Evolutionary conservation across 805 yeast species (phyloP).

Genomic region (Candida quercuum): DNA sequence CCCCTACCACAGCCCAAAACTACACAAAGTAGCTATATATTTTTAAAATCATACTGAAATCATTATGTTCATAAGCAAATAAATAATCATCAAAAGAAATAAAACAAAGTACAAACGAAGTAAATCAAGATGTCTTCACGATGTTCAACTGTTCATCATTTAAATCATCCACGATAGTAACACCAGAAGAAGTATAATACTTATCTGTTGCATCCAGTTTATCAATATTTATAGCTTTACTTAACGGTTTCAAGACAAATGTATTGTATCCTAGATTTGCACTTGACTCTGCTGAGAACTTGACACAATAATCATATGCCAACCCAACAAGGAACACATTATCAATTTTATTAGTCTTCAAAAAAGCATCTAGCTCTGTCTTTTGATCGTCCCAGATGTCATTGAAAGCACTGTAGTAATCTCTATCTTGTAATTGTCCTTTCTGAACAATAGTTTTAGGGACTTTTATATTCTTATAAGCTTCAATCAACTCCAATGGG

Average conservation of each 20-base stretch:
- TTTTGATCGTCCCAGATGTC: conserved; percentile 72
- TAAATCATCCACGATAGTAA: conserved; percentile 21
- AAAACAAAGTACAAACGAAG: too few species aligned
- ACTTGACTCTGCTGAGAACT: conserved; percentile 70
- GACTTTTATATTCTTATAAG: conserved; percentile 27
- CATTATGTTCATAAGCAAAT: too few species aligned
- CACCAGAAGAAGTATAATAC: conserved; percentile 28
- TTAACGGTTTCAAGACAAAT: conserved; percentile 49
- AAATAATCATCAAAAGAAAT: too few species aligned
- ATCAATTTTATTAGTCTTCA: conserved; percentile 42
- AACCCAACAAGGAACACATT: conserved; percentile 74
- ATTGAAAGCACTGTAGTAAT: conserved; percentile 81
- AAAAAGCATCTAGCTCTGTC: conserved; percentile 54
- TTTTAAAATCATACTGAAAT: too few species aligned
- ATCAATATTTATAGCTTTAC: conserved; percentile 50
- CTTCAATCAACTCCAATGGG: conserved; percentile 42
- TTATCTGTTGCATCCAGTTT: conserved; percentile 30
- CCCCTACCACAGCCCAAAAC: too few species aligned
- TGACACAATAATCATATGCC: conserved; percentile 85
- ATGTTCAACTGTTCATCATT: conserved; percentile 4
- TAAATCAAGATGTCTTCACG: too few species aligned
- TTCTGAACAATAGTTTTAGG: conserved; percentile 51
- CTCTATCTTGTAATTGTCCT: conserved; percentile 69
- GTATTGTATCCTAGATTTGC: conserved; percentile 58
- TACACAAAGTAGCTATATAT: too few species aligned